These are phyloP conservation scores for Fusarium armeniacum DNA, from an alignment of 2,329 filamentous ascomycete species.

Conservation along the genomic window DNA sequence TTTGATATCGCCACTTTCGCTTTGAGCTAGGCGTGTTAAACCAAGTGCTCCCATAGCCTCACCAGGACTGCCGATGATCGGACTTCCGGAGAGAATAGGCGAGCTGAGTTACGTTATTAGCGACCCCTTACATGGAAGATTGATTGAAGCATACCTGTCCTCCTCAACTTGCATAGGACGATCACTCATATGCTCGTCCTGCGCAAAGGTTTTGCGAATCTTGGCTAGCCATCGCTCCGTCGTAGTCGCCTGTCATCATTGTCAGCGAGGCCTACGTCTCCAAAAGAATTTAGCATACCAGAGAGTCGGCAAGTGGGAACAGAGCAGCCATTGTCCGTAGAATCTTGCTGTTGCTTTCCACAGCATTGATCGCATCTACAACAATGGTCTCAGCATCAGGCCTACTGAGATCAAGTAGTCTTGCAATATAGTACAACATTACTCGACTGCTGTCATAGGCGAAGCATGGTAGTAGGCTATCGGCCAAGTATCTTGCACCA, in stretches of 20 bases:
- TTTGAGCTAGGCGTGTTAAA: conserved; percentile 44
- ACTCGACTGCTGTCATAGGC: conserved; percentile 63
- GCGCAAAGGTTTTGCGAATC: conserved; percentile 52
- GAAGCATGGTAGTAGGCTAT: conserved; percentile 62
- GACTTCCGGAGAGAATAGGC: conserved; percentile 36
- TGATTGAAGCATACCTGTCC: conserved; percentile 30
- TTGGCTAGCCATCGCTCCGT: conserved; percentile 58
- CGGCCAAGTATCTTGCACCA: conserved; percentile 58
- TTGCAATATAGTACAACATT: conserved; percentile 64
- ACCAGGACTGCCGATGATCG: conserved; percentile 37
- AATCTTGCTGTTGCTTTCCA: conserved; percentile 58
- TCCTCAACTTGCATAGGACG: conserved; percentile 33
- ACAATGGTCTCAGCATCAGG: conserved; percentile 55
- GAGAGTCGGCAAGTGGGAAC: conserved; percentile 58
- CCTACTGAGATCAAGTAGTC: conserved; percentile 56
- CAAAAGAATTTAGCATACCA: conserved; percentile 50
- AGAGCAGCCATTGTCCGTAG: conserved; percentile 56
- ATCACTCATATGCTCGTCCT: conserved; percentile 50
- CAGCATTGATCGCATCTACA: conserved; percentile 56
- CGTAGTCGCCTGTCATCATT: conserved; percentile 52
- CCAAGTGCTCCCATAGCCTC: conserved; percentile 45
- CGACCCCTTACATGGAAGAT: not conserved
- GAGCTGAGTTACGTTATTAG: conserved; percentile 38
- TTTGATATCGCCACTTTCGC: conserved; percentile 43
- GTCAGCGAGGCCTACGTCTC: conserved; percentile 1